Conservation (phyloP, 331 rosid genomes). For the Malus hybrid region DNA sequence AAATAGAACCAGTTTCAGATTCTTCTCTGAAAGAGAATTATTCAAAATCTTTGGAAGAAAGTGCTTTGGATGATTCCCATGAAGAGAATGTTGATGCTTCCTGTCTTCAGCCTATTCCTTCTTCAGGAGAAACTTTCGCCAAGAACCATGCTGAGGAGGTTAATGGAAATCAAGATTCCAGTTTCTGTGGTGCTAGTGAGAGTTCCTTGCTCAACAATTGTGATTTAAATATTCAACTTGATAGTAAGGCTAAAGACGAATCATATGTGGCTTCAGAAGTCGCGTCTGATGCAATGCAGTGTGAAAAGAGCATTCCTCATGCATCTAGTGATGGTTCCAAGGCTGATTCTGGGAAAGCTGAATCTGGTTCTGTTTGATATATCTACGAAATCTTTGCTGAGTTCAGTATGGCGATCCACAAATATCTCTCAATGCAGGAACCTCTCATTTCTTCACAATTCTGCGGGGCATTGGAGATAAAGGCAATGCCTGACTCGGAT, state of each 20-base stretch:
- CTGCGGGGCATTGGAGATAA: constrained; percentile 31
- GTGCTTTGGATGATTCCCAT: constrained; percentile 18
- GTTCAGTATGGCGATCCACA: not conserved
- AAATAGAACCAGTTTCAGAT: constrained; percentile 16
- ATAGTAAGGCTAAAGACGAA: constrained; percentile 10
- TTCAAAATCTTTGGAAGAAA: constrained; percentile 21
- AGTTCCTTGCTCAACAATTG: constrained; percentile 29
- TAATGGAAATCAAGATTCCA: constrained; percentile 25
- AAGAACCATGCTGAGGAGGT: constrained; percentile 22
- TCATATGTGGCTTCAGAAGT: constrained; percentile 20
- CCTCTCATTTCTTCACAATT: constrained; percentile 29
- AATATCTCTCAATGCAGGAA: constrained; percentile 9
- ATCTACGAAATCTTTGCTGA: not conserved
- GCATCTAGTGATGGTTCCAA: constrained; percentile 31
- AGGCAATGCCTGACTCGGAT: constrained; percentile 18
- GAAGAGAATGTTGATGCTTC: constrained; percentile 16
- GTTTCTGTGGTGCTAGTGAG: constrained; percentile 26
- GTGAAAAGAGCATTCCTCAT: constrained; percentile 27
- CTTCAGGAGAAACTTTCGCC: constrained; percentile 21
- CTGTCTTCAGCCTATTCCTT: constrained; percentile 25
- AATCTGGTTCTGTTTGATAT: constrained; percentile 24
- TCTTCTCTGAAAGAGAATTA: constrained; percentile 25
- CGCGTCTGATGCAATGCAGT: constrained; percentile 27
- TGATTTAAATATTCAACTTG: constrained; percentile 29
- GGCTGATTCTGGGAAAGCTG: constrained; percentile 23